phyloP scores from a whole-genome alignment of 192 early-diverging fungal species.

The Pecoramyces ruminantium region DNA sequence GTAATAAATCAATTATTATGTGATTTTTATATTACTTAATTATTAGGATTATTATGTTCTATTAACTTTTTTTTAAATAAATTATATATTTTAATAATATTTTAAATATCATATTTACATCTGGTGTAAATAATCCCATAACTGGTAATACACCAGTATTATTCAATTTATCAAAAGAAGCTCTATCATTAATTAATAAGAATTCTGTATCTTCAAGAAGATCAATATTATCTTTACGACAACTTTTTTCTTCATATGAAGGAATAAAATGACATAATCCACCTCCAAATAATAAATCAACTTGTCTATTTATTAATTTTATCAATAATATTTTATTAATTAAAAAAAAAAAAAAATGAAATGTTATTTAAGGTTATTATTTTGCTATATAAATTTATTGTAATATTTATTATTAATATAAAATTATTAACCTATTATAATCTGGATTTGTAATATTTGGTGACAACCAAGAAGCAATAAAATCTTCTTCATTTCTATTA shows the following conservation, averaged over 20 bases:
- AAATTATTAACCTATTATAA: neutral
- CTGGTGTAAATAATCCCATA: neutral
- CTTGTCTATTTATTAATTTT: neutral
- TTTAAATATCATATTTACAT: too few relatives aligned
- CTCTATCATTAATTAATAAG: neutral
- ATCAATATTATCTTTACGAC: neutral
- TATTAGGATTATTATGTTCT: too few relatives aligned
- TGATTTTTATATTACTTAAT: too few relatives aligned
- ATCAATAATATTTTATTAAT: too few relatives aligned
- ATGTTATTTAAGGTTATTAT: too few relatives aligned
- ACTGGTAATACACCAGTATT: neutral
- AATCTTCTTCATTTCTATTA: conserved; percentile 54
- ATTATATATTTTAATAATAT: too few relatives aligned
- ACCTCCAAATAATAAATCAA: neutral
- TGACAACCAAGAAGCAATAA: neutral
- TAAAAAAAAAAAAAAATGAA: too few relatives aligned
- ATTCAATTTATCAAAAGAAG: neutral
- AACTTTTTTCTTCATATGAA: neutral
- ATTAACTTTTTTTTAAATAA: too few relatives aligned
- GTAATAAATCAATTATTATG: too few relatives aligned
- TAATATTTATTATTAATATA: too few relatives aligned
- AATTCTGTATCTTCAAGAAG: neutral
- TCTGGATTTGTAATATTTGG: neutral
- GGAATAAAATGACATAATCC: neutral
- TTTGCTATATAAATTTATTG: too few relatives aligned